These are phyloP conservation scores for Xylaria sp. DNA, from an alignment of 2,329 filamentous ascomycete genomes.

Conservation along the genomic window DNA sequence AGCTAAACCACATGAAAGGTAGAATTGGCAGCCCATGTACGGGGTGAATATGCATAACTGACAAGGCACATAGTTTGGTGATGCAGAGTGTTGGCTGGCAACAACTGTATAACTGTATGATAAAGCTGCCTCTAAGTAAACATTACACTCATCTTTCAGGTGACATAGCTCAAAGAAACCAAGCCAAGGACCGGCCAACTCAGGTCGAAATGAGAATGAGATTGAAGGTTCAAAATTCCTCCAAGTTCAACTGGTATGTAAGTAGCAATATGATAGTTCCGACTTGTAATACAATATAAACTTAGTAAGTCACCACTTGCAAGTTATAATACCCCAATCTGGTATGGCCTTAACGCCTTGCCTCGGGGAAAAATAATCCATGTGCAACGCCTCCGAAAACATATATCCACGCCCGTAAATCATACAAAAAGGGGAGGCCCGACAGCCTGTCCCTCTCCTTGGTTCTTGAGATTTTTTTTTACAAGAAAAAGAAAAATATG, in stretches of 20 bases:
- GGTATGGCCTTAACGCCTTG: conserved; percentile 37
- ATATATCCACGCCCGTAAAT: conserved; percentile 27
- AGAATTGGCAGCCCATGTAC: too few relatives aligned
- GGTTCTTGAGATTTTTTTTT: conserved; percentile 41
- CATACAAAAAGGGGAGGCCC: conserved; percentile 21
- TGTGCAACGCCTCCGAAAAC: conserved; percentile 29
- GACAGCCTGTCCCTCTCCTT: background rate
- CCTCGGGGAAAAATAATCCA: conserved; percentile 26
- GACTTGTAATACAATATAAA: conserved; percentile 23
- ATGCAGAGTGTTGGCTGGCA: too few relatives aligned
- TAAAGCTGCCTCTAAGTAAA: background rate
- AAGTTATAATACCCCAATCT: conserved; percentile 6
- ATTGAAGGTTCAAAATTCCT: conserved; percentile 6
- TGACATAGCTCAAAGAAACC: background rate
- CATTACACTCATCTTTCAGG: background rate
- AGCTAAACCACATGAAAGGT: too few relatives aligned
- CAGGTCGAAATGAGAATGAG: background rate
- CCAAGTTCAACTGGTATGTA: conserved; percentile 17
- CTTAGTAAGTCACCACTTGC: too few relatives aligned
- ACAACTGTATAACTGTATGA: too few relatives aligned
- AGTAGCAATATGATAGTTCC: background rate
- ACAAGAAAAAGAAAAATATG: conserved; percentile 83
- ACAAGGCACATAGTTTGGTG: too few relatives aligned
- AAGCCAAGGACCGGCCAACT: background rate
- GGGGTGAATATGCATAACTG: too few relatives aligned